Evolutionary conservation across 2,329 filamentous ascomycete genomes (phyloP).

Genomic region (Botrytis deweyae): DNA sequence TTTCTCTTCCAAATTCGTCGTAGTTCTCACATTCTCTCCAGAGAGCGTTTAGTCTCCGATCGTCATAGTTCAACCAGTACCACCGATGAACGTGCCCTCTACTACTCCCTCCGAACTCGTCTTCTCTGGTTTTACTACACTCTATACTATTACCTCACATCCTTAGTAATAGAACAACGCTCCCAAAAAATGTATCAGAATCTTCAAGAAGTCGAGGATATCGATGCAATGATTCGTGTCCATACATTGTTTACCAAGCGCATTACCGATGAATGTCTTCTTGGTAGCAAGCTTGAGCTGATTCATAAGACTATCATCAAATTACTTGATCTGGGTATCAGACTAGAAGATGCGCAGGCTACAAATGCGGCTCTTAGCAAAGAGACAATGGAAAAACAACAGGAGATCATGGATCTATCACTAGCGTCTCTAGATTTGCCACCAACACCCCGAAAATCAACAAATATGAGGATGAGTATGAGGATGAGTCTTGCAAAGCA

Average conservation of each 20-base stretch:
- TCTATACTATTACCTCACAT: conserved; percentile 73
- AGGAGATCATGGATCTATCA: conserved; percentile 36
- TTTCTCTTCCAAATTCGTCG: conserved; percentile 77
- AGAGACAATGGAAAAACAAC: conserved; percentile 30
- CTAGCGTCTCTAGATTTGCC: conserved; percentile 38
- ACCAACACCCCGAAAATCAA: conserved; percentile 35
- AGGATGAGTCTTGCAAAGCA: conserved; percentile 36
- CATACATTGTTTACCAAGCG: conserved; percentile 64
- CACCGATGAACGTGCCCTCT: conserved; percentile 47
- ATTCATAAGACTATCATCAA: conserved; percentile 73
- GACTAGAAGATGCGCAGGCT: conserved; percentile 61
- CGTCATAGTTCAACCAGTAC: conserved; percentile 43
- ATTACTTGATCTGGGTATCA: conserved; percentile 71
- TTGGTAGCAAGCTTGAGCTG: conserved; percentile 65
- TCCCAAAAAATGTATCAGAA: conserved; percentile 54
- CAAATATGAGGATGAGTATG: conserved; percentile 28
- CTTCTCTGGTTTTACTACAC: conserved; percentile 77
- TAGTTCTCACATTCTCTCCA: conserved; percentile 65
- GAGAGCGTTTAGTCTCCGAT: conserved; percentile 48
- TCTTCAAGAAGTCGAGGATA: conserved; percentile 63
- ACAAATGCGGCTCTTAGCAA: conserved; percentile 35
- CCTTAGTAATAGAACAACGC: conserved; percentile 66
- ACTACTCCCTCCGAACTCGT: conserved; percentile 63
- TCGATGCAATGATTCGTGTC: conserved; percentile 75
- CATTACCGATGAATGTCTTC: conserved; percentile 66